Conservation (phyloP, 352 stramenopile species). For the Phytopythium litorale region DNA sequence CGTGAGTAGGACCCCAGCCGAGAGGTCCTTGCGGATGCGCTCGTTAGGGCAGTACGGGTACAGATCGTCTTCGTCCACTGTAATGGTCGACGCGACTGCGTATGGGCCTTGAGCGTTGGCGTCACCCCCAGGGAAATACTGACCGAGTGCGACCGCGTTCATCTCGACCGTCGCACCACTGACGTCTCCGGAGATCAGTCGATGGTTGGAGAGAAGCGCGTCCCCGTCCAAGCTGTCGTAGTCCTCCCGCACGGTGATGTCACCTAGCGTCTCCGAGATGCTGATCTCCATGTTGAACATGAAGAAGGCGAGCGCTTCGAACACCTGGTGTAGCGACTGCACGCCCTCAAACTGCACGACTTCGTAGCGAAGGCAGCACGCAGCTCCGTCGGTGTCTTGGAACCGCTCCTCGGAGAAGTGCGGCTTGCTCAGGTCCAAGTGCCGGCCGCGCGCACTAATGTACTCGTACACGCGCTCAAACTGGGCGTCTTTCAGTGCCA, state of each 20-base stretch:
- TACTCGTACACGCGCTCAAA: constrained; percentile 20
- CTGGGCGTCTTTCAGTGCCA: constrained; percentile 17
- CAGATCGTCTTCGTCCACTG: constrained; percentile 29
- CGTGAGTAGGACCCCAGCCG: constrained; percentile 14
- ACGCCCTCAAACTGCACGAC: constrained; percentile 23
- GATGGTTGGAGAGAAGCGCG: constrained; percentile 18
- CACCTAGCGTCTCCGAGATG: constrained; percentile 27
- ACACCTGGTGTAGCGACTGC: constrained; percentile 24
- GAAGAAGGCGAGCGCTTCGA: constrained; percentile 28
- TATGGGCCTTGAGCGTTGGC: constrained; percentile 9
- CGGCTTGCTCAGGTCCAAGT: constrained; percentile 19
- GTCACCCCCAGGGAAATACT: background rate
- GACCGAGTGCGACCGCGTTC: constrained; percentile 1
- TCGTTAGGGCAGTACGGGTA: constrained; percentile 25
- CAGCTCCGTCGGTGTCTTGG: constrained; percentile 14
- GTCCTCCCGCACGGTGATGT: constrained; percentile 36
- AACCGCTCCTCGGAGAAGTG: constrained; percentile 23
- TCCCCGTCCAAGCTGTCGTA: constrained; percentile 23
- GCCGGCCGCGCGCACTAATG: constrained; percentile 14
- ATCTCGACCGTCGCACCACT: background rate
- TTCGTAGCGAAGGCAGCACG: constrained; percentile 22
- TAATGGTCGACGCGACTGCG: constrained; percentile 17
- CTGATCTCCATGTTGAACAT: constrained; percentile 39
- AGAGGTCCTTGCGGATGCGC: constrained; percentile 24
- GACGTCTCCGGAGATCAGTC: constrained; percentile 12